Evolutionary conservation across 2,329 filamentous ascomycete species (phyloP).

Genomic region (Xylariaceae sp.): DNA sequence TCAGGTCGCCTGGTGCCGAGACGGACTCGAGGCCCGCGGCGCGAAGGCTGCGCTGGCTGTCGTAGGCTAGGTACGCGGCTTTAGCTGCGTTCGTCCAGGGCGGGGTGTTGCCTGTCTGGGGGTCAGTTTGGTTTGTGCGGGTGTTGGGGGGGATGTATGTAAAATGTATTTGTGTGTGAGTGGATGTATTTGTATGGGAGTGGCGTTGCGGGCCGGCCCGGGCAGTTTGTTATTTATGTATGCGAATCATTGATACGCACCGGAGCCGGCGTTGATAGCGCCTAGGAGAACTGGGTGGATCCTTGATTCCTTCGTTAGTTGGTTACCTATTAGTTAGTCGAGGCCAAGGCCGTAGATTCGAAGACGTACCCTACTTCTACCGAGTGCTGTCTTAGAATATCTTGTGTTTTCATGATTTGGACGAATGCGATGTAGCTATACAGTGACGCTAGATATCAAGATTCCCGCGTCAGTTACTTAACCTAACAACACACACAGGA

Average conservation of each 20-base stretch:
- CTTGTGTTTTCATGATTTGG: slow-evolving; percentile 60
- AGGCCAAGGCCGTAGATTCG: not conserved
- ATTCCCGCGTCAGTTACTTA: slow-evolving; percentile 3
- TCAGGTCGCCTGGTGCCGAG: slow-evolving; percentile 47
- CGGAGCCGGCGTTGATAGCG: slow-evolving; percentile 63
- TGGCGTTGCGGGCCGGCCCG: too few species aligned
- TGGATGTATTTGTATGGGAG: not conserved
- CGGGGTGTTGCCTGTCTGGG: slow-evolving; percentile 66
- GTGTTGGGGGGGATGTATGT: not conserved
- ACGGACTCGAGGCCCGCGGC: slow-evolving; percentile 43
- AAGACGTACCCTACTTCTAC: slow-evolving; percentile 66
- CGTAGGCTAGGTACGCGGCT: slow-evolving; percentile 55
- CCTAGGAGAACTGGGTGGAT: slow-evolving; percentile 74
- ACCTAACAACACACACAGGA: too few species aligned
- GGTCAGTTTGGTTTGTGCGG: not conserved
- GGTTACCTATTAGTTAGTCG: not conserved
- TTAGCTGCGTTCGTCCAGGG: slow-evolving; percentile 74
- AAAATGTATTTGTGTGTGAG: not conserved
- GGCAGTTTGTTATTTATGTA: not conserved
- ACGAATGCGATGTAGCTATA: slow-evolving; percentile 61
- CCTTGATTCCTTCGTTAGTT: slow-evolving; percentile 47
- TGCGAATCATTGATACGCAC: slow-evolving; percentile 39
- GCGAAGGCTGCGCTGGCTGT: slow-evolving; percentile 44
- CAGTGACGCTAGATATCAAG: slow-evolving; percentile 59
- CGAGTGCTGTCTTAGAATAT: slow-evolving; percentile 57